phyloP scores from a whole-genome alignment of 805 yeast genomes.

The Saturnispora saitoi region DNA sequence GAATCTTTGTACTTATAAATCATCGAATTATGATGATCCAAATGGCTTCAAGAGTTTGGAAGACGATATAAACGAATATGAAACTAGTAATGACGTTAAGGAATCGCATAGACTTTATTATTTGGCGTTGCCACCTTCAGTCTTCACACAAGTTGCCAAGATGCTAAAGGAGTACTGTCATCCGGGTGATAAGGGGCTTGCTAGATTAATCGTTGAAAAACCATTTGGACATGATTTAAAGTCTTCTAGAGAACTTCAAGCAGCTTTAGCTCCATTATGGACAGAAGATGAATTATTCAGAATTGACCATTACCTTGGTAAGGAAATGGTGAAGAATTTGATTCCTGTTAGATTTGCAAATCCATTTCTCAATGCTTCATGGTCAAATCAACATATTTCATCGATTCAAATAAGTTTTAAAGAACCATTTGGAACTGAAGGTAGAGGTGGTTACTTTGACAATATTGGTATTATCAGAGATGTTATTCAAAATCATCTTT shows the following conservation, averaged over 20 bases:
- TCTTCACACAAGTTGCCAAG: conserved; percentile 69
- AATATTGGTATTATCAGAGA: conserved; percentile 92
- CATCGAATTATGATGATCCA: conserved; percentile 72
- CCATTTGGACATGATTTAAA: conserved; percentile 93
- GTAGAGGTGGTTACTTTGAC: conserved; percentile 98
- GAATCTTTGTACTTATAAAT: conserved; percentile 53
- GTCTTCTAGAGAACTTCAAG: conserved; percentile 69
- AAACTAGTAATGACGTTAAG: conserved; percentile 35
- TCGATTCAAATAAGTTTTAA: conserved; percentile 86
- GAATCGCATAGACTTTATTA: conserved; percentile 78
- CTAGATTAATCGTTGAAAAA: conserved; percentile 87
- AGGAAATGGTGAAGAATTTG: conserved; percentile 95
- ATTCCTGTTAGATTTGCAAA: conserved; percentile 86
- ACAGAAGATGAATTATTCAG: conserved; percentile 86
- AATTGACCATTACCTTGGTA: conserved; percentile 96
- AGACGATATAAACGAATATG: conserved; percentile 49
- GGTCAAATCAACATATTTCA: conserved; percentile 75
- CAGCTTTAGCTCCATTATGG: conserved; percentile 74
- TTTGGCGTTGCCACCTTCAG: conserved; percentile 92
- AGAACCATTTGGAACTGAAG: conserved; percentile 98
- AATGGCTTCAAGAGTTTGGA: conserved; percentile 63
- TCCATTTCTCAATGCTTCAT: conserved; percentile 75
- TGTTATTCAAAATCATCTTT: conserved; percentile 94
- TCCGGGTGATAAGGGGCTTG: conserved; percentile 52
- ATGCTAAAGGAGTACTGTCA: conserved; percentile 64